Evolutionary conservation across 2,329 filamentous ascomycete species (phyloP).

Genomic region (Penicillium sp.): DNA sequence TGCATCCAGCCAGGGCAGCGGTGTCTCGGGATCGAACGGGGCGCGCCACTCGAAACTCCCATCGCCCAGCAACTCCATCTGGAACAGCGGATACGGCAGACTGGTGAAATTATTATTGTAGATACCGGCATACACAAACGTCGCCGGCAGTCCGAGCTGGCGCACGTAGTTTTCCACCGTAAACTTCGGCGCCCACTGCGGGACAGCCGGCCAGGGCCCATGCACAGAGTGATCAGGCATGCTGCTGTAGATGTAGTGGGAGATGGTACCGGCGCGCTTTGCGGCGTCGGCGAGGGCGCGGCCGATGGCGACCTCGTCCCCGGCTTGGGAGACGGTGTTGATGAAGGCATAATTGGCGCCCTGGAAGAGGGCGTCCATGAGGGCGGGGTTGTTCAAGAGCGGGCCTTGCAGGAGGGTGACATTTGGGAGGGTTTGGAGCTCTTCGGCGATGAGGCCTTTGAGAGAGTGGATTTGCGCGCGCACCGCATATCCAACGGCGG

Average conservation of each 20-base stretch:
- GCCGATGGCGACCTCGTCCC: constrained; percentile 89
- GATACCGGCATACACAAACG: constrained; percentile 94
- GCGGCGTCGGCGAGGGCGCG: constrained; percentile 86
- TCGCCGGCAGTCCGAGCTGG: constrained; percentile 78
- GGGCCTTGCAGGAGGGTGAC: constrained; percentile 70
- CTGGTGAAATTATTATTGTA: constrained; percentile 99
- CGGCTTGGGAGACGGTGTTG: constrained; percentile 91
- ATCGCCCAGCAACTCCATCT: constrained; percentile 83
- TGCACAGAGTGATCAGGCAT: constrained; percentile 94
- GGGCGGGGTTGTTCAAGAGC: constrained; percentile 67
- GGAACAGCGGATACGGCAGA: constrained; percentile 87
- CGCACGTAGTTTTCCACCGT: constrained; percentile 89
- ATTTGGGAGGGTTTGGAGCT: constrained; percentile 80
- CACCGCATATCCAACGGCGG: constrained; percentile 90
- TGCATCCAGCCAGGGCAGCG: constrained; percentile 91
- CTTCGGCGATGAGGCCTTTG: constrained; percentile 83
- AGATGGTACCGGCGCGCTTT: constrained; percentile 72
- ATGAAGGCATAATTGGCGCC: constrained; percentile 91
- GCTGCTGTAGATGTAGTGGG: constrained; percentile 94
- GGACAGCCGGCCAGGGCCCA: constrained; percentile 78
- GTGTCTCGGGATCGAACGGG: constrained; percentile 86
- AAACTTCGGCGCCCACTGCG: constrained; percentile 91
- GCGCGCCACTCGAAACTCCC: constrained; percentile 91
- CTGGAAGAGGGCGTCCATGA: constrained; percentile 77
- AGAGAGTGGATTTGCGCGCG: constrained; percentile 87